Evolutionary conservation across 306 rosid genomes (phyloP), one percentile per base, ranked within the genome.

Genomic region (Clitoria ternatea): DNA sequence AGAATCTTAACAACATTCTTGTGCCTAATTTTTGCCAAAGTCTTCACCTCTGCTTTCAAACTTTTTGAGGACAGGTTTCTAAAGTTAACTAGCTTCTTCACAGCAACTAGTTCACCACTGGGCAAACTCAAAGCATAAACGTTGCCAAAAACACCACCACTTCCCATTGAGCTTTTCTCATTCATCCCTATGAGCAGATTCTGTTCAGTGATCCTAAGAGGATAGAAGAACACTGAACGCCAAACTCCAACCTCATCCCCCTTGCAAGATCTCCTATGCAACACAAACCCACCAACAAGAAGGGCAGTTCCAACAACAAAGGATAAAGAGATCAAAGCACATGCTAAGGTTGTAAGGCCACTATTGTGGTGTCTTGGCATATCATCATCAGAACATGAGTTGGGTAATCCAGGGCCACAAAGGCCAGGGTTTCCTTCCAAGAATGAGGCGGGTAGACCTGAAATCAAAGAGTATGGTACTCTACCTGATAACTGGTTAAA

Each of bases 381-480:
- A 42, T 85, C 88, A 42, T 85, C 88, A 61, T 84, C 89, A 56
- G 95, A 84, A 76, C 99, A 94, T 17, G 86, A 74, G 45, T 82
- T 77, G 42, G 89, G 83, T 69, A 91, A 84, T 60, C 97, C 99
- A 22, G 89, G 87, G 18, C 99, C 99, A 57, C 99, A 94, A 40
- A 94, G 97, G 61, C 63, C 82, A 20, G 88, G 86, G 70, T 94
- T 94, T 57, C 99, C 99, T 75, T 94, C 95, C 80, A 94, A 85
- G 76, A 85, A 94, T 14, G 99, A 94, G 42, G 99, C 99, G 5
- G 99, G 99, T 1, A 94, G 87, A 54, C 96, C 97, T 7, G 97
- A 89, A 70, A 94, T 83, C 77, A 94, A 74, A 43, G 96, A 84
- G 66, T 76, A 80, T 5, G 99, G 99, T 42, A 94, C 99, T 54